Percentiles rank a stretch among this genome's conserved stretches.
These are phyloP conservation scores for Phialemoniopsis sp. DNA, from an alignment of 2,329 filamentous ascomycete genomes.

Conservation along the genomic window DNA sequence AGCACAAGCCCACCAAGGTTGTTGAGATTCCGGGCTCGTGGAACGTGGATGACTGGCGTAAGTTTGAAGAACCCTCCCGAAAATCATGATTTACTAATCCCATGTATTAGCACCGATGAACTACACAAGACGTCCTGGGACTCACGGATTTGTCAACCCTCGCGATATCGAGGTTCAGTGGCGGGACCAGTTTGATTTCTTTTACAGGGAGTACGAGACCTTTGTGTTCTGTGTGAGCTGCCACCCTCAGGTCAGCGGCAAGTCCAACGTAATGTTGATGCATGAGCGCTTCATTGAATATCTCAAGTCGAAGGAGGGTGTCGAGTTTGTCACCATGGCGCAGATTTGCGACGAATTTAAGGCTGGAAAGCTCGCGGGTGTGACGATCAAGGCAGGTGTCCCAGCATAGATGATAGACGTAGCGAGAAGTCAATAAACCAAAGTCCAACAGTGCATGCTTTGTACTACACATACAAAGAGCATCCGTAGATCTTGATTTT, in stretches of 20 bases:
- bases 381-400: too few relatives aligned
- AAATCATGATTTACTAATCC: too few relatives aligned
- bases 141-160: conserved; percentile 35
- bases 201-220: conserved; percentile 36
- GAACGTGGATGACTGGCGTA: conserved; percentile 42
- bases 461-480: too few relatives aligned
- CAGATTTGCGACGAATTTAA: too few relatives aligned
- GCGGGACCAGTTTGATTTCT: conserved; percentile 40
- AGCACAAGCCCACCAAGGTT: conserved; percentile 19
- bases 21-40: conserved; percentile 42
- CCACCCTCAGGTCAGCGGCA: conserved; percentile 42
- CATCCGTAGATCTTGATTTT: too few relatives aligned
- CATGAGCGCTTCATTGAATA: conserved; percentile 40
- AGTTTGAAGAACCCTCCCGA: too few relatives aligned
- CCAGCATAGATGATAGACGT: too few relatives aligned
- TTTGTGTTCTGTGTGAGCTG: conserved; percentile 42
- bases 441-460: too few relatives aligned
- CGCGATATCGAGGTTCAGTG: conserved; percentile 34
- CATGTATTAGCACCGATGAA: conserved; percentile 27
- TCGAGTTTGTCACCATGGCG: conserved; percentile 29
- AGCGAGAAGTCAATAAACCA: too few relatives aligned
- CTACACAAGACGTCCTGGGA: conserved; percentile 11
- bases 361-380: too few relatives aligned
- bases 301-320: conserved; percentile 36
- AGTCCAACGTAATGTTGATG: conserved; percentile 40